Base-by-base conservation (phyloP, 345 rosid genomes). In the Litchi chinensis region DNA sequence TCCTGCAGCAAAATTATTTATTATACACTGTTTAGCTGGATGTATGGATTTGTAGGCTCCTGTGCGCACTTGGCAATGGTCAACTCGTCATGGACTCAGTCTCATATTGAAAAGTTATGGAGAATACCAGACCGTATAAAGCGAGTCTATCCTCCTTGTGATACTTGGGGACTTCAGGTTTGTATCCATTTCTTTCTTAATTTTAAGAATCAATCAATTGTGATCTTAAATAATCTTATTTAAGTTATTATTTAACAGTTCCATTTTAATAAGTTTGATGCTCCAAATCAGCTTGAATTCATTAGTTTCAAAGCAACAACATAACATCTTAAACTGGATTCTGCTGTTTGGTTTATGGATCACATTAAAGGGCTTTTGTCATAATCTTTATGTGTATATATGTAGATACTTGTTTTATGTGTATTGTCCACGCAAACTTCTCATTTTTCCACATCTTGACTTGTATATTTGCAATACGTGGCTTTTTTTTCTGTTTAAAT, bases 151-250 rank as follows among this genome's bases (percentile, higher is more conserved):
- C 99, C 99, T 65, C 97, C 98, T 59, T 94, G 99, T 76, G 97
- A 94, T 81, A 96, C 98, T 78, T 93, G 94, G 67, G 94, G 97
- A 74, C 97, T 96, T 84, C 97, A 94, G 99, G 99, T 91, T 66
- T 72, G 82, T 76, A 8, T 44, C 72, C 26, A 60, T 66, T 13
- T 76, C 46, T 70, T 67, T 74, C 5, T 78, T 68, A 62, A 24
- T 44, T 24, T 8, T 11, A 22, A 21, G 56, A 65, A 77, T 44
- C 41, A 15, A 13, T 63, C 15, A 41, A 74, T 9, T 32, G 16
- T 65, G 65, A 24, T 46, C 46, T 48, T 57, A 4, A 18, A 3
- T 73, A 37, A 10, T 63, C n/a, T 13, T 39, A 39, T 66, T 66
- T 16, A 7, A 0, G 0, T 15, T 16, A 66, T 39, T 39, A 37